Evolutionary conservation across 1,284 basidiomycete genomes (phyloP).

Genomic region (Moesziomyces sp.): DNA sequence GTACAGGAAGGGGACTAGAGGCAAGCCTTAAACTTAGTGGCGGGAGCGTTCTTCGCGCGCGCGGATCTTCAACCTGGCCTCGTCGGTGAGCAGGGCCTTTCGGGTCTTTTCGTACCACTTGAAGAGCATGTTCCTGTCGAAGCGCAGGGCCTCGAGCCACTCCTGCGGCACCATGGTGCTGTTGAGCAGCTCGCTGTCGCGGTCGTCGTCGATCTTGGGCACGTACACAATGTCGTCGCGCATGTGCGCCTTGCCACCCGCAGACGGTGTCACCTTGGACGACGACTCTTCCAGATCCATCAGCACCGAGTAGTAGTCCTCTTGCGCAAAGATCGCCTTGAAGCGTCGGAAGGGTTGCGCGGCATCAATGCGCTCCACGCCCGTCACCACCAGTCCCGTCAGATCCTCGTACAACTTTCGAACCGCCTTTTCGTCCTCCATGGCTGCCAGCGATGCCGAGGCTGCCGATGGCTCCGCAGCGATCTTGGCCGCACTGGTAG

Average conservation of each 20-base stretch:
- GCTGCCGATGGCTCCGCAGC: conserved; percentile 7
- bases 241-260: conserved; percentile 1
- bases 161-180: conserved; percentile 28
- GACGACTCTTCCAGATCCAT: conserved; percentile 58
- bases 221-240: conserved; percentile 62
- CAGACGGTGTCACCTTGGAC: conserved; percentile 10
- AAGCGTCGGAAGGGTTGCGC: conserved; percentile 33
- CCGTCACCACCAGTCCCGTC: conserved; percentile 60
- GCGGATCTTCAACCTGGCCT: conserved; percentile 21
- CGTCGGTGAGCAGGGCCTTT: conserved; percentile 30
- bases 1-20: neutral
- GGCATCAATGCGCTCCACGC: conserved; percentile 42
- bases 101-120: conserved; percentile 49
- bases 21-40: conserved; percentile 4
- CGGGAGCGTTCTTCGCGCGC: conserved; percentile 26
- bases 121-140: conserved; percentile 39
- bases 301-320: conserved; percentile 60
- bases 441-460: conserved; percentile 17
- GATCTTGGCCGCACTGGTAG: neutral
- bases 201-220: conserved; percentile 59
- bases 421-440: conserved; percentile 57
- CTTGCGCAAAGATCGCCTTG: conserved; percentile 57
- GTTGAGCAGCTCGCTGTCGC: conserved; percentile 36
- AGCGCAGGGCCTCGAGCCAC: conserved; percentile 41
- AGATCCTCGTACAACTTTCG: conserved; percentile 66